Base-by-base conservation (phyloP, 495 filamentous ascomycete species). In the Penicillium paradoxum region DNA sequence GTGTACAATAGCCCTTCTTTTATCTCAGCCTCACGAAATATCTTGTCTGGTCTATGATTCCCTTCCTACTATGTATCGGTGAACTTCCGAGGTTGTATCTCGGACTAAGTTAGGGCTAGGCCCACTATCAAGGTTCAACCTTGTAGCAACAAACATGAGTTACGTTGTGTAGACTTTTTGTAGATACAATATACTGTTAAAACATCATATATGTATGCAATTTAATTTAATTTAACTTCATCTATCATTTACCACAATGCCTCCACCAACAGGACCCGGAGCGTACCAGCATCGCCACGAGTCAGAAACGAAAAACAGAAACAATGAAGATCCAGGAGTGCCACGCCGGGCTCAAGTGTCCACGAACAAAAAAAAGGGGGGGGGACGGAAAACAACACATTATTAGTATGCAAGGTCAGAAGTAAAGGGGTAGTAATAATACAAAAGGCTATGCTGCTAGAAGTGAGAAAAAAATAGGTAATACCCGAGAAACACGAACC, bases 1-100 rank as follows among this genome's bases (percentile, higher is more conserved):
- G n/a, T 59, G 59, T 62, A 62, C 37, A 53, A 51, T 62, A 59
- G 30, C 40, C 27, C 27, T n/a, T 25, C n/a, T 48, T 24, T 37
- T 33, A 36, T 21, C 24, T 14, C 43, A 21, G 40, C 25, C 9
- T 40, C 29, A 51, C 9, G 49, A 51, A 51, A 51, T 29, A 27
- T 43, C 38, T 34, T 34, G 38, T 43, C 49, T 34, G 30, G 5
- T 51, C 49, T 18, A 33, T 21, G 18, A 27, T 42, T 22, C 15
- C n/a, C n/a, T n/a, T n/a, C n/a, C n/a, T n/a, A n/a, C n/a, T n/a
- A n/a, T n/a, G n/a, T n/a, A n/a, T n/a, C n/a, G n/a, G n/a, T n/a
- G n/a, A n/a, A n/a, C n/a, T n/a, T n/a, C n/a, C n/a, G n/a, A n/a
- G n/a, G n/a, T n/a, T n/a, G n/a, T n/a, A n/a, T n/a, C n/a, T n/a